A percentile compares a stretch with the other conserved stretches of the same genome.
Evolutionary conservation across 169 alveolate species (phyloP).

Genomic region (Babesia ovata): DNA sequence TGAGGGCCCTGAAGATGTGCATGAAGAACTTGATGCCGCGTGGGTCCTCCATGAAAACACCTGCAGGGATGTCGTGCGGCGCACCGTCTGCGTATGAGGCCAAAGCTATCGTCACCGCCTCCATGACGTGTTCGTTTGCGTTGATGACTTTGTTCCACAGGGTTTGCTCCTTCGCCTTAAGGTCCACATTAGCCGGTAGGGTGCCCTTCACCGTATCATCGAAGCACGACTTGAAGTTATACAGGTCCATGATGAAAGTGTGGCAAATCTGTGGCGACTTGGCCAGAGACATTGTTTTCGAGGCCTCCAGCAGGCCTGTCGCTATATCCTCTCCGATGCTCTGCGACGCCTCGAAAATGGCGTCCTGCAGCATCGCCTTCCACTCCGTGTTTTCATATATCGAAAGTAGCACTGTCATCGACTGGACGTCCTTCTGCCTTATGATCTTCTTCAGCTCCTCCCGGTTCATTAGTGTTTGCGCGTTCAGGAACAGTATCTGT

Average conservation of each 20-base stretch:
- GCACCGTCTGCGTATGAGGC: slow-evolving; percentile 33
- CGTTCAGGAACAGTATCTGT: slow-evolving; percentile 34
- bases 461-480: slow-evolving; percentile 18
- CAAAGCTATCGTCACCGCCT: not conserved
- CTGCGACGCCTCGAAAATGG: slow-evolving; percentile 42
- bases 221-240: not conserved
- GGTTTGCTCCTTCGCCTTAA: slow-evolving; percentile 7
- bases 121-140: not conserved
- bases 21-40: slow-evolving; percentile 34
- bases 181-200: slow-evolving; percentile 12
- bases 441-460: slow-evolving; percentile 21
- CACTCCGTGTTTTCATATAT: slow-evolving; percentile 39
- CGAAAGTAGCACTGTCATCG: slow-evolving; percentile 27
- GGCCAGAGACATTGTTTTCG: not conserved
- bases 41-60: not conserved
- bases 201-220: slow-evolving; percentile 11
- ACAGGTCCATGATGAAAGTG: slow-evolving; percentile 9
- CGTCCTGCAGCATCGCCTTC: slow-evolving; percentile 10
- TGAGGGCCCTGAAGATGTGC: slow-evolving; percentile 40
- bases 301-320: not conserved
- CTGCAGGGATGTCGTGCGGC: not conserved
- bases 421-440: not conserved
- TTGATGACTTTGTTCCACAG: slow-evolving; percentile 32
- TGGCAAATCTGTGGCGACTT: not conserved
- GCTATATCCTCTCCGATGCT: slow-evolving; percentile 23